Conservation (phyloP, 176 grass and related monocot species). For the Rhipidocladum racemiflorum region DNA sequence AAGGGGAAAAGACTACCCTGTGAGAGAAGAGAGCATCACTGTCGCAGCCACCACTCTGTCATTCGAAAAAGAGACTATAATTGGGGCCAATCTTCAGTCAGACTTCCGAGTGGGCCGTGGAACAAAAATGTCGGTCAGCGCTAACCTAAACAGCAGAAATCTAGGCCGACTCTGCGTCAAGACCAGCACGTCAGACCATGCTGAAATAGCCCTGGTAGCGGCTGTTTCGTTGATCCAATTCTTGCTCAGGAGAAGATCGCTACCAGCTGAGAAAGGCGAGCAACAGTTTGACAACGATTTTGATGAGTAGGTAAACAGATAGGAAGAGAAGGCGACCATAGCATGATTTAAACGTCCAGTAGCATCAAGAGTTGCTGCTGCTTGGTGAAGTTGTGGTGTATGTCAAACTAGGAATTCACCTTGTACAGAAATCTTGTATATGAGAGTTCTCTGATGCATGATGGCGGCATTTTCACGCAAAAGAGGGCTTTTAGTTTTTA, state of each 20-base stretch:
- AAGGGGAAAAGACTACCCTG: conserved; percentile 76
- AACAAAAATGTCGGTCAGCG: conserved; percentile 57
- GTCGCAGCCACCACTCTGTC: conserved; percentile 45
- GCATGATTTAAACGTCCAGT: not conserved
- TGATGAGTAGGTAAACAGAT: conserved; percentile 19
- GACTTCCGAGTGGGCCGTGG: conserved; percentile 62
- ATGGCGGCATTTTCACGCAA: not conserved
- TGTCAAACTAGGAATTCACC: conserved; percentile 14
- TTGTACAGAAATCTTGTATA: conserved; percentile 41
- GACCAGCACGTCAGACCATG: conserved; percentile 69
- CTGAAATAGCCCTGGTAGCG: conserved; percentile 57
- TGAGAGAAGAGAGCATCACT: conserved; percentile 63
- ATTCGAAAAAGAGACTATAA: conserved; percentile 64
- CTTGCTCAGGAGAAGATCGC: conserved; percentile 53
- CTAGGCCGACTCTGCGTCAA: conserved; percentile 63
- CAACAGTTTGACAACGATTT: conserved; percentile 24
- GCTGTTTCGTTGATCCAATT: conserved; percentile 63
- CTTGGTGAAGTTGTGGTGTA: not conserved
- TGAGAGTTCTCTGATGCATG: conserved; percentile 5
- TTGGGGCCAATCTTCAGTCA: conserved; percentile 61
- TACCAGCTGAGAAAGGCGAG: conserved; percentile 18
- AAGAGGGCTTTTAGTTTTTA: not conserved
- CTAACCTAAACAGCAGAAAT: conserved; percentile 78
- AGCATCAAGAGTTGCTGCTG: not conserved
- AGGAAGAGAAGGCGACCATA: not conserved